phyloP scores from a whole-genome alignment of 2,329 filamentous ascomycete species.

The Geosmithia putterillii region DNA sequence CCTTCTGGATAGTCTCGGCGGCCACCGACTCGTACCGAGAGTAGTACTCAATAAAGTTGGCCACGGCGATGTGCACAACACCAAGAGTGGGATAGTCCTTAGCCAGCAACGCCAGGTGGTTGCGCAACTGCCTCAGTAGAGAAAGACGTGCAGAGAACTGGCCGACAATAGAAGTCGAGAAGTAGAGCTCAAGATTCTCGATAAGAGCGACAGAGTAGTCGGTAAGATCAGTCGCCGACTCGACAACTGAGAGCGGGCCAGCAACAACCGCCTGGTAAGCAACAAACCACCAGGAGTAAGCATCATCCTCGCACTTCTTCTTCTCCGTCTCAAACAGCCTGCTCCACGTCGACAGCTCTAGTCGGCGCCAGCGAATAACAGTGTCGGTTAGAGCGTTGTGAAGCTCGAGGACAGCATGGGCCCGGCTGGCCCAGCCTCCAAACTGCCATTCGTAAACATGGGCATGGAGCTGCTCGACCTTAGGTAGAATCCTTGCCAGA shows the following conservation, averaged over 20 bases:
- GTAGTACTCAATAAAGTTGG: constrained; percentile 70
- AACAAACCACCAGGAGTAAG: constrained; percentile 90
- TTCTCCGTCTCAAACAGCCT: constrained; percentile 77
- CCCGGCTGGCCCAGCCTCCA: constrained; percentile 69
- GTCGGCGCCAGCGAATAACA: constrained; percentile 77
- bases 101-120: constrained; percentile 51
- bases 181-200: constrained; percentile 67
- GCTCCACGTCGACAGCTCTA: constrained; percentile 88
- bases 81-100: constrained; percentile 45
- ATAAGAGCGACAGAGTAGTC: constrained; percentile 57
- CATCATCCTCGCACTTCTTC: constrained; percentile 61
- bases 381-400: constrained; percentile 71
- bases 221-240: constrained; percentile 44
- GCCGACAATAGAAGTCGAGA: constrained; percentile 65
- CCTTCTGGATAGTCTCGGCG: constrained; percentile 50
- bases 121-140: constrained; percentile 52
- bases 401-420: constrained; percentile 55
- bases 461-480: constrained; percentile 75
- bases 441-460: constrained; percentile 90
- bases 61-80: constrained; percentile 50
- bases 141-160: constrained; percentile 65
- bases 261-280: constrained; percentile 84
- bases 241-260: constrained; percentile 54
- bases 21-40: constrained; percentile 56
- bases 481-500: constrained; percentile 73